Base-by-base conservation (phyloP, 495 filamentous ascomycete genomes). In the Neohortaea acidophila region DNA sequence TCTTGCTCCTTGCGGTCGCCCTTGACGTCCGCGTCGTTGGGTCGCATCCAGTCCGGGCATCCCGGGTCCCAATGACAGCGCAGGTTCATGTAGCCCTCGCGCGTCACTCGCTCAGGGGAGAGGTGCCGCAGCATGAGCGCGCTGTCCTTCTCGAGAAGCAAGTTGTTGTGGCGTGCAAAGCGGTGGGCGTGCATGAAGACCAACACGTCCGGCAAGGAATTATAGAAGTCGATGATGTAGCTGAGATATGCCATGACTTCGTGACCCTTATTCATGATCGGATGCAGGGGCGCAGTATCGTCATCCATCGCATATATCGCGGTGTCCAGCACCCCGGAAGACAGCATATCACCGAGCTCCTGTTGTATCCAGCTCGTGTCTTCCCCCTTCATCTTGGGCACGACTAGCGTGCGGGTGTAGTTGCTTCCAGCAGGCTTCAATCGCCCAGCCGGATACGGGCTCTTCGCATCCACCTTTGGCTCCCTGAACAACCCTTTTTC, bases 211-310 rank as follows among this genome's bases (percentile, higher is more conserved):
- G 77, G 70, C 3, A 84, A 59, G 3, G 64, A 41, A 38, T 81
- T 67, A 58, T 84, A 85, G 55, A 75, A 67, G 49, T 83, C 75
- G 51, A 80, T 70, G 44, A 83, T 68, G 47, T 75, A 83, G 33
- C 68, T 75, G 36, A 81, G 59, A 51, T 85, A 85, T 7, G 77
- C 64, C 65, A 84, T 75, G 11, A 75, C 80, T 53, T 86, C 80
- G 47, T 83, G 72, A 9, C 80, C 81, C 55, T 84, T 84, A 48
- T 81, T 81, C 45, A 68, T 67, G 0, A 75, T 77, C 2, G 77
- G 72, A 51, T 79, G 76, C 3, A 73, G 59, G 6, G 61, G 61
- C 1, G 76, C 75, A 0, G 49, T 57, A 10, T 68, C 65, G 45
- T 79, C 70, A 44, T 84, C 69, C 34, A 67, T 76, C 24, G 72